Conservation (phyloP, 1,139 yeast species). For the Zygosaccharomyces sapae region DNA sequence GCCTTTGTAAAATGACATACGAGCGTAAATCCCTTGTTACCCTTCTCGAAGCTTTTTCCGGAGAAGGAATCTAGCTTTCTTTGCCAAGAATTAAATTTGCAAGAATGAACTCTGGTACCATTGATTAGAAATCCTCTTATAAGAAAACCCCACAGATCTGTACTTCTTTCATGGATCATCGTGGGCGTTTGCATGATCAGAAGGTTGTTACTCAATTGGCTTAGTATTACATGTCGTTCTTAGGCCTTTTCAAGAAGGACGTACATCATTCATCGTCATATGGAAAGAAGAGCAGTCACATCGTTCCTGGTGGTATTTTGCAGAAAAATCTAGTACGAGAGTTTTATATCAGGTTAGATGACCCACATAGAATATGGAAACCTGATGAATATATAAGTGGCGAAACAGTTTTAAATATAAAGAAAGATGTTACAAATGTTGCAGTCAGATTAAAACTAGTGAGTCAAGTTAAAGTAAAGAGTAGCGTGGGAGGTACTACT, state of each 20-base stretch:
- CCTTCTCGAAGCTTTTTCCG: constrained; percentile 1
- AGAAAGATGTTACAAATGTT: constrained; percentile 53
- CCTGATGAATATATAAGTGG: constrained; percentile 69
- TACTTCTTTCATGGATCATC: background rate
- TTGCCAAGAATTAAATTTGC: constrained; percentile 4
- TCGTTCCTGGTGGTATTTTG: constrained; percentile 9
- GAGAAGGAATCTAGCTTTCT: background rate
- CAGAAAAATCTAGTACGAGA: constrained; percentile 47
- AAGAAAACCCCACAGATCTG: too few relatives aligned
- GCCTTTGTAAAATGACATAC: background rate
- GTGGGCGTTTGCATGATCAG: background rate
- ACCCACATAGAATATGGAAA: constrained; percentile 57
- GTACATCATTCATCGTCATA: constrained; percentile 4
- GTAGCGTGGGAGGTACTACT: constrained; percentile 33
- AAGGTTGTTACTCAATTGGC: background rate
- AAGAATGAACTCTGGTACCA: background rate
- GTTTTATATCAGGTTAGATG: constrained; percentile 63
- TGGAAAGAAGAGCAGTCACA: constrained; percentile 7
- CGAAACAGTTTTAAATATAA: constrained; percentile 53
- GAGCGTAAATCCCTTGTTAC: constrained; percentile 4
- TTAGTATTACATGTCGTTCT: constrained; percentile 9
- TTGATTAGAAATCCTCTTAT: too few relatives aligned
- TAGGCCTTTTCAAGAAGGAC: constrained; percentile 14
- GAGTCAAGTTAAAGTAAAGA: constrained; percentile 56
- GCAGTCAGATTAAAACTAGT: constrained; percentile 50